A percentile compares a stretch with the other conserved stretches of the same genome.
phyloP scores from a whole-genome alignment of 805 yeast genomes.

The Candida germanica region DNA sequence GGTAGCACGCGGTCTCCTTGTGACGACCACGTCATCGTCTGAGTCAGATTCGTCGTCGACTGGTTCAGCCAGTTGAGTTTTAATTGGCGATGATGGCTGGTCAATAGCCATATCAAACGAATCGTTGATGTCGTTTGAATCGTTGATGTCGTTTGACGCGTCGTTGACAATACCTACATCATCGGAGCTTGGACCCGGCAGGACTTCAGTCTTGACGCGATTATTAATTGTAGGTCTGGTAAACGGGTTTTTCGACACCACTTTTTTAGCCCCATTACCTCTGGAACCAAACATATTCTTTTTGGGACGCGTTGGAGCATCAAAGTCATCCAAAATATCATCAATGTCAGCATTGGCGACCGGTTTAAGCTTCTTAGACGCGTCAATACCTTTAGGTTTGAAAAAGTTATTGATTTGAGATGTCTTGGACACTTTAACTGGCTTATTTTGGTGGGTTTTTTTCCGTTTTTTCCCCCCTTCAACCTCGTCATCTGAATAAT shows the following conservation, averaged over 20 bases:
- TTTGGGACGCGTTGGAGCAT: constrained; percentile 9
- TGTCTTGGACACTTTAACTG: constrained; percentile 37
- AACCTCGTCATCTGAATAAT: constrained; percentile 49
- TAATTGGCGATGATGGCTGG: constrained; percentile 39
- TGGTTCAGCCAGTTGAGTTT: constrained; percentile 7
- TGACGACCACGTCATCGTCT: constrained; percentile 54
- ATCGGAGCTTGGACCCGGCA: neutral
- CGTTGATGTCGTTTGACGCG: constrained; percentile 1
- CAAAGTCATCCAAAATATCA: constrained; percentile 62
- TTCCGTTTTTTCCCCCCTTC: constrained; percentile 18
- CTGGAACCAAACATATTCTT: constrained; percentile 5
- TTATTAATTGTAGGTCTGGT: neutral
- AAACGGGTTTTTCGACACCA: constrained; percentile 3
- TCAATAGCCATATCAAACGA: constrained; percentile 18
- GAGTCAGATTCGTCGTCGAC: constrained; percentile 24
- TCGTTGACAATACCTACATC: neutral
- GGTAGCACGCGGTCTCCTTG: constrained; percentile 49
- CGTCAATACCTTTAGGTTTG: constrained; percentile 32
- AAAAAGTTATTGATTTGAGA: constrained; percentile 53
- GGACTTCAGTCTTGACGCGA: neutral
- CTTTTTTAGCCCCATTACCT: neutral
- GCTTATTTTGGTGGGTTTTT: constrained; percentile 29
- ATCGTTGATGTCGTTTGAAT: constrained; percentile 23
- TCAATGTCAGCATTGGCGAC: constrained; percentile 41
- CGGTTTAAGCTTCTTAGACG: constrained; percentile 15